These are phyloP conservation scores for Penicillium expansum DNA, from an alignment of 2,329 filamentous ascomycete species.

Conservation along the genomic window DNA sequence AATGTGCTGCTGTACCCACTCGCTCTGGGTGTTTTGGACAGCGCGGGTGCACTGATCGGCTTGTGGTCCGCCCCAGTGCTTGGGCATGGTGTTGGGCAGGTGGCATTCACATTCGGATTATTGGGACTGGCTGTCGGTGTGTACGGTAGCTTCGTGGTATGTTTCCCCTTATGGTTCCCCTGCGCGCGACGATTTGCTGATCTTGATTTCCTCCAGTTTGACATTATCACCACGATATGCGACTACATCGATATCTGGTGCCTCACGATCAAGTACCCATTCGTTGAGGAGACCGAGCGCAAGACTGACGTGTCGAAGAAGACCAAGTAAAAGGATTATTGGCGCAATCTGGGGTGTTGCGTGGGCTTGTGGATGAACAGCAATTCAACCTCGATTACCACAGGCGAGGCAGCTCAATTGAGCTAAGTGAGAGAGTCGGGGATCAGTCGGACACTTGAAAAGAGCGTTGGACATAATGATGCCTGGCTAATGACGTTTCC, in stretches of 20 bases:
- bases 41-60: conserved; percentile 66
- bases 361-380: conserved; percentile 8
- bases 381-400: conserved; percentile 19
- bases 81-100: conserved; percentile 77
- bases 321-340: conserved; percentile 9
- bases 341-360: neutral
- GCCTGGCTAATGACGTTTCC: conserved; percentile 7
- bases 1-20: conserved; percentile 82
- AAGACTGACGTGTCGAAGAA: conserved; percentile 32
- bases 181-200: neutral
- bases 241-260: conserved; percentile 99
- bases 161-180: conserved; percentile 21
- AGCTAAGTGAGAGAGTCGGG: conserved; percentile 5
- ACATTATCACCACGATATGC: conserved; percentile 96
- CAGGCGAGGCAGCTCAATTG: conserved; percentile 1
- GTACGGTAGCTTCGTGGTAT: conserved; percentile 90
- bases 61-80: conserved; percentile 68
- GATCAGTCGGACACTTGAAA: conserved; percentile 1
- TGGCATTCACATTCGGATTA: conserved; percentile 86
- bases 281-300: conserved; percentile 40
- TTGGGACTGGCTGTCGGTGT: conserved; percentile 80
- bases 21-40: conserved; percentile 74
- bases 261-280: conserved; percentile 87
- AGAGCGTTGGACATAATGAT: conserved; percentile 5
- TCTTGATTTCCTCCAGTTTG: conserved; percentile 50